Evolutionary conservation across 768 basidiomycete genomes (phyloP).

Genomic region (Lactifluus echinatus): DNA sequence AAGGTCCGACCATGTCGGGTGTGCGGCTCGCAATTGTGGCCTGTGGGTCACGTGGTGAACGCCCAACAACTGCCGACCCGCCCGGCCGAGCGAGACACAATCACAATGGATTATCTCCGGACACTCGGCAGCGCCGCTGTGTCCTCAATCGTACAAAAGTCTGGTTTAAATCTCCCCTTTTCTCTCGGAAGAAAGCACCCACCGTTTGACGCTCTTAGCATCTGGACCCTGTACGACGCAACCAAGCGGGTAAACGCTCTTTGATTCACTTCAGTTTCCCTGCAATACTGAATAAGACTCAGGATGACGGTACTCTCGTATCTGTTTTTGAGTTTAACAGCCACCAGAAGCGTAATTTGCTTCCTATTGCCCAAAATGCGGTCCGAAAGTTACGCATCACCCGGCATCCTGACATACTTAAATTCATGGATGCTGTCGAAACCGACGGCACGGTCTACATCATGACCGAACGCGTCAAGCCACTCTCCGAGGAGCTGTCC

Average conservation of each 20-base stretch:
- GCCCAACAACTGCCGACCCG: too few species aligned
- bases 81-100: neutral
- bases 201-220: conserved; percentile 53
- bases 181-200: conserved; percentile 66
- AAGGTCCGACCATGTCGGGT: too few species aligned
- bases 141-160: conserved; percentile 86
- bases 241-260: conserved; percentile 62
- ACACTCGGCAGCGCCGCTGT: conserved; percentile 81
- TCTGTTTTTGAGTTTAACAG: conserved; percentile 93
- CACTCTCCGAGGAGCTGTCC: conserved; percentile 53
- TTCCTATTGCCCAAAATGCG: conserved; percentile 81
- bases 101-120: conserved; percentile 69
- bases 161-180: conserved; percentile 85
- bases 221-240: conserved; percentile 84
- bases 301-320: conserved; percentile 84
- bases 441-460: conserved; percentile 82
- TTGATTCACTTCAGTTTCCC: conserved; percentile 5
- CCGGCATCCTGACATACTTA: conserved; percentile 93
- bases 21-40: too few species aligned
- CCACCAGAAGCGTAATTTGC: conserved; percentile 47
- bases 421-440: conserved; percentile 90
- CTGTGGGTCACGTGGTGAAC: neutral
- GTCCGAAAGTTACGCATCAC: conserved; percentile 83
- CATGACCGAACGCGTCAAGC: conserved; percentile 88
- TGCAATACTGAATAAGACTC: conserved; percentile 20